A percentile compares a stretch with the other conserved stretches of the same genome.
These are phyloP conservation scores for Phaffomyces antillensis DNA, from an alignment of 805 yeast species.

Conservation along the genomic window DNA sequence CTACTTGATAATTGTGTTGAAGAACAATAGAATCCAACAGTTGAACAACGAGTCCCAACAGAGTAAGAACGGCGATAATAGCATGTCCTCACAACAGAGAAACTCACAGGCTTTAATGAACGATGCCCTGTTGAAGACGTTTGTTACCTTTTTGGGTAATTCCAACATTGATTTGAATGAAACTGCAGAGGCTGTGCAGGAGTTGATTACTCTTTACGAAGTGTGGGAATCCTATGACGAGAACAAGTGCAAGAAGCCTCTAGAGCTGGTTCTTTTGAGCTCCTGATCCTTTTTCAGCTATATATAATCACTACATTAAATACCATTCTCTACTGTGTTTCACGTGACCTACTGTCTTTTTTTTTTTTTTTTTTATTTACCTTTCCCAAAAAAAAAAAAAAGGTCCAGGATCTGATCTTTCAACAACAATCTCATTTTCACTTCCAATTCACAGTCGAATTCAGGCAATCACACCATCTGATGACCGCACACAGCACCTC, in stretches of 20 bases:
- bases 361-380: too few relatives aligned
- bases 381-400: too few relatives aligned
- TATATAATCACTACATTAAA: too few relatives aligned
- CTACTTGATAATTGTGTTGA: slow-evolving; percentile 66
- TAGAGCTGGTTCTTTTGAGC: slow-evolving; percentile 17
- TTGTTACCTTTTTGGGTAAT: slow-evolving; percentile 62
- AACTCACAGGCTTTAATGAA: slow-evolving; percentile 8
- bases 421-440: too few relatives aligned
- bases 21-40: slow-evolving; percentile 25
- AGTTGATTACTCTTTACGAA: slow-evolving; percentile 71
- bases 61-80: slow-evolving; percentile 5
- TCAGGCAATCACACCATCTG: too few relatives aligned
- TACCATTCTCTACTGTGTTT: too few relatives aligned
- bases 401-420: too few relatives aligned
- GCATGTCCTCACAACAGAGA: slow-evolving; percentile 8
- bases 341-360: neutral
- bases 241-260: slow-evolving; percentile 18
- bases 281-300: too few relatives aligned
- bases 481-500: neutral
- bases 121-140: slow-evolving; percentile 40
- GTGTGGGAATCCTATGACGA: slow-evolving; percentile 87
- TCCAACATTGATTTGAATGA: slow-evolving; percentile 73
- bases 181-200: slow-evolving; percentile 78
- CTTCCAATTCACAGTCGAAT: neutral
- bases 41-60: slow-evolving; percentile 14